Conservation (phyloP, 2,329 filamentous ascomycete genomes). For the Ascomycota sp. region DNA sequence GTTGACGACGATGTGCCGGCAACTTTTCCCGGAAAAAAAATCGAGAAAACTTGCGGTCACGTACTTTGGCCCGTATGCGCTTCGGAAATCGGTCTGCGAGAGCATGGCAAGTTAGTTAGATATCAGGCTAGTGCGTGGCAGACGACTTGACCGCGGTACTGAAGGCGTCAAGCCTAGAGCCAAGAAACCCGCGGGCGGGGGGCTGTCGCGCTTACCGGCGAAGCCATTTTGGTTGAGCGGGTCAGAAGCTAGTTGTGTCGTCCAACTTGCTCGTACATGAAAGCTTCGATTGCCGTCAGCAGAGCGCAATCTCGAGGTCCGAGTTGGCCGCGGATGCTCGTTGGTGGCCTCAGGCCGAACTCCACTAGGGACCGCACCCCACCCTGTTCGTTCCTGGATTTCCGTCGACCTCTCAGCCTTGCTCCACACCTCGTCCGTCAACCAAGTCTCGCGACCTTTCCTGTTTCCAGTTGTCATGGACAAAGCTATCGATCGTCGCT, state of each 20-base stretch:
- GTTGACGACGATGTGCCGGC: neutral
- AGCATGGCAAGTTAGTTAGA: neutral
- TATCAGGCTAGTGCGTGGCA: neutral
- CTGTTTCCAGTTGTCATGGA: slow-evolving; percentile 27
- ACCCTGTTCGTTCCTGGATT: neutral
- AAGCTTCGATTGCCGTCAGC: neutral
- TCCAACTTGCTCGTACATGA: slow-evolving; percentile 2
- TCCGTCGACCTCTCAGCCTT: slow-evolving; percentile 7
- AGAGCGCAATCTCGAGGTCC: slow-evolving; percentile 1
- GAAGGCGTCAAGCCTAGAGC: too few species aligned
- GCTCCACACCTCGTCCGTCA: neutral
- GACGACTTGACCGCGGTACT: neutral
- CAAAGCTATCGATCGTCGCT: slow-evolving; percentile 36
- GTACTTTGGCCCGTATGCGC: slow-evolving; percentile 47
- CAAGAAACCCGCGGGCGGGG: too few species aligned
- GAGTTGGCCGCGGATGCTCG: slow-evolving; percentile 6
- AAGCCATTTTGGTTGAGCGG: slow-evolving; percentile 19
- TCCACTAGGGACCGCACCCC: neutral
- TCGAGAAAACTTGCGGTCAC: too few species aligned
- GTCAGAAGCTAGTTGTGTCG: slow-evolving; percentile 16
- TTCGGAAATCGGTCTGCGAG: slow-evolving; percentile 33
- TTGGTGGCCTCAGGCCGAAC: slow-evolving; percentile 12
- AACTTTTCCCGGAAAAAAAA: neutral
- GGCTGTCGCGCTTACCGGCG: slow-evolving; percentile 20
- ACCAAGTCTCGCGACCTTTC: neutral